phyloP scores from a whole-genome alignment of 2,329 filamentous ascomycete genomes.

The Huntiella decipiens region DNA sequence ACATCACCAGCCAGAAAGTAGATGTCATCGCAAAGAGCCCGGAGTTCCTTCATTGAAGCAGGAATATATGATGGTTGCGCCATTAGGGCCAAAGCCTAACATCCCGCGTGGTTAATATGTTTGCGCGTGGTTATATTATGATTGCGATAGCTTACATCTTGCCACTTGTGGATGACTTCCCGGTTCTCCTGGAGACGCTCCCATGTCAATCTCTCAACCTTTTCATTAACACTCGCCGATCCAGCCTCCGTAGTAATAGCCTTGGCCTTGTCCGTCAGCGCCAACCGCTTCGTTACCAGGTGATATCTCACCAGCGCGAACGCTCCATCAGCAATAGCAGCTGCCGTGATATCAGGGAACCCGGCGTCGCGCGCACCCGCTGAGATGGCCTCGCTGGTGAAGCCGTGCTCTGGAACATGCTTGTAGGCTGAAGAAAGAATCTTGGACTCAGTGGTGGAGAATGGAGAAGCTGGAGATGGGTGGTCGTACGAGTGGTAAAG shows the following conservation, averaged over 20 bases:
- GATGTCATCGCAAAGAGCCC: conserved; percentile 75
- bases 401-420: conserved; percentile 67
- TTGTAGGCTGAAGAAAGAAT: conserved; percentile 68
- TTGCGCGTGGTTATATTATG: not conserved
- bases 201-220: conserved; percentile 54
- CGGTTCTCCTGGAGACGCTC: conserved; percentile 58
- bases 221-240: conserved; percentile 33
- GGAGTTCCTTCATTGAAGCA: conserved; percentile 58
- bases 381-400: conserved; percentile 53
- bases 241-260: conserved; percentile 21
- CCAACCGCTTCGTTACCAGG: conserved; percentile 45
- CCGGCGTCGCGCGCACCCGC: conserved; percentile 68
- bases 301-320: conserved; percentile 72
- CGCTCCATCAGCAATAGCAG: conserved; percentile 58
- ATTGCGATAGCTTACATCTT: conserved; percentile 43
- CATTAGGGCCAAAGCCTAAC: conserved; percentile 72
- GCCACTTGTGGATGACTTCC: conserved; percentile 58
- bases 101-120: not conserved
- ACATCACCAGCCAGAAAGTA: conserved; percentile 70
- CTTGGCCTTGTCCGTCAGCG: conserved; percentile 27
- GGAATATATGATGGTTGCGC: conserved; percentile 64
- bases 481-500: conserved; percentile 61
- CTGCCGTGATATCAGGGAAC: conserved; percentile 71
- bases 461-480: conserved; percentile 36
- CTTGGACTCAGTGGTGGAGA: conserved; percentile 47